Base-by-base conservation (phyloP, 2,329 filamentous ascomycete genomes). In the Tricladium varicosporioides region DNA sequence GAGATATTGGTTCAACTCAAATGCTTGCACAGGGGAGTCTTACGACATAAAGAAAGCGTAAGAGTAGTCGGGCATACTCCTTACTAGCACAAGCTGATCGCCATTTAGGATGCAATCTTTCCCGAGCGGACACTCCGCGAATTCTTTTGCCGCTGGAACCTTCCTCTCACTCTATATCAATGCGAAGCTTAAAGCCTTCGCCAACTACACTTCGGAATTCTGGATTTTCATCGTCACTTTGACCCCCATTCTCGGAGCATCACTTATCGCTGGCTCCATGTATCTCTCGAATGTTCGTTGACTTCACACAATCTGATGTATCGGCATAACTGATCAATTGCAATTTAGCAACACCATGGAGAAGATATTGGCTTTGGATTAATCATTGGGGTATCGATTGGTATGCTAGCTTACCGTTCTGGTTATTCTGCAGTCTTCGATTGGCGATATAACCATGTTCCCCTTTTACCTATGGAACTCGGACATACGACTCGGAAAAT, bases 121-220 rank as follows among this genome's bases (percentile, higher is more conserved):
- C 69, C 88, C 88, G 0, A 87, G 83, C 2, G 88, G 88, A 1
- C 88, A 91, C 71, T 84, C 85, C 8, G 87, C 87, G 0, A 86
- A 86, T 1, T 86, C 86, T 0, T 90, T 89, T 60, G 85, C 84
- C 0, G 85, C 85, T 9, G 86, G 88, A 62, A 78, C 87, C 18
- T 91, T 82, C 66, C 74, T 91, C 1, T 85, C 81, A 61, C 76
- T 91, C 2, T 91, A 90, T 74, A 80, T 91, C 48, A 91, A 91
- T 70, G 88, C 84, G 49, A 90, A 90, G 74, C 78, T 91, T 65
- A 91, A 91, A 76, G 80, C 89, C 51, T 89, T 86, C 63, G 75
- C 81, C 63, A 86, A 89, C 75, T 86, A 87, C 69, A 86, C 89
- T 67, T 81, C 87, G 0, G 76, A 83, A 19, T 82, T 88, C 77